Evolutionary conservation across 2,329 filamentous ascomycete genomes (phyloP).

Genomic region (Hymenoscyphus fraxineus): DNA sequence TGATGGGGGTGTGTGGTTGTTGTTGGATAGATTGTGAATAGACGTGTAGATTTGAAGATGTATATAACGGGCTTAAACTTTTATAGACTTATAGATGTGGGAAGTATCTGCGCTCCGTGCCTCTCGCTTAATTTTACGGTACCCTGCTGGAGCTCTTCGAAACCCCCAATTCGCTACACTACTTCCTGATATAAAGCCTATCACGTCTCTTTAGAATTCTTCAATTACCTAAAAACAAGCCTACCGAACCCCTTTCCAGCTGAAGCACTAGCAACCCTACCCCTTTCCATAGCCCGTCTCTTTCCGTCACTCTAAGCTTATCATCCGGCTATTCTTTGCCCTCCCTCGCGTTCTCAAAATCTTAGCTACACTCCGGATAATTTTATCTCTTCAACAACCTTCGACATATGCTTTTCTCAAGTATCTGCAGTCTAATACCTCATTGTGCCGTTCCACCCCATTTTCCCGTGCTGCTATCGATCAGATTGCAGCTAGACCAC

Average conservation of each 20-base stretch:
- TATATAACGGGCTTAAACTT: too few relatives aligned
- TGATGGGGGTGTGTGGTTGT: too few relatives aligned
- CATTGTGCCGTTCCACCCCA: neutral
- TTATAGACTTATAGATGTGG: too few relatives aligned
- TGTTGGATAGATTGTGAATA: too few relatives aligned
- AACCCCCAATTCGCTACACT: conserved; percentile 48
- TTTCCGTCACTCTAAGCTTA: conserved; percentile 57
- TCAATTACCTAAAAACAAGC: neutral
- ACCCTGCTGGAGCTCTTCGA: too few relatives aligned
- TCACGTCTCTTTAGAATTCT: neutral
- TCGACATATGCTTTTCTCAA: neutral
- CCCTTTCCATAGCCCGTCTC: conserved; percentile 58
- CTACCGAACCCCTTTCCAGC: conserved; percentile 26
- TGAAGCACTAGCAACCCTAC: conserved; percentile 54
- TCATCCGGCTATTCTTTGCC: conserved; percentile 59
- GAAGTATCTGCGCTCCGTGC: too few relatives aligned
- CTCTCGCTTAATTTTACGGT: too few relatives aligned
- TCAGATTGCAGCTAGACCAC: neutral
- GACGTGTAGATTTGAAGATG: too few relatives aligned
- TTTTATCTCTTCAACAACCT: neutral
- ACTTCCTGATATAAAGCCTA: conserved; percentile 41
- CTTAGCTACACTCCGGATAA: too few relatives aligned
- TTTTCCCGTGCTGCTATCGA: neutral
- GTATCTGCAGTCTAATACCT: neutral
- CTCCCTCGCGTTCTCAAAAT: too few relatives aligned